Base-by-base conservation (phyloP, 2,329 filamentous ascomycete species). In the Cladosporium phlei region DNA sequence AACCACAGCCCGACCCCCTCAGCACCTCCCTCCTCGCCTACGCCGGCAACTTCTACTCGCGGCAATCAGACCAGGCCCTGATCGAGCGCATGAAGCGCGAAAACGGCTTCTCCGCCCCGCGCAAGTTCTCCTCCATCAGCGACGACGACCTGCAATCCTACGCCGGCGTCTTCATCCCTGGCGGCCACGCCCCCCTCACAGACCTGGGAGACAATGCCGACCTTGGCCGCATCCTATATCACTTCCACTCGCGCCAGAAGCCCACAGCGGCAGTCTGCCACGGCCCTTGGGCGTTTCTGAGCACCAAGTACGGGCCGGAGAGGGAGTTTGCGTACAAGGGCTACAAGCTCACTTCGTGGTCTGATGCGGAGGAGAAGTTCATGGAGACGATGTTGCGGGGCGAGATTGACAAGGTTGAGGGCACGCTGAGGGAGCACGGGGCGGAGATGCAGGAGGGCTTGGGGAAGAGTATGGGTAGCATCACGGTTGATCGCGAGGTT, bases 261-360 rank as follows among this genome's bases (percentile, higher is more conserved):
- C 69, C 71, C 0, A 73, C 71, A 0, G 69, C 69, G 1, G 66
- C 64, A 3, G 66, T 73, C n/a, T 73, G 71, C 29, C 70, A 74
- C 45, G 71, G 71, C 1, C 69, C 70, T 1, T 72, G 67, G 54
- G 71, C 69, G 1, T 63, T 73, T 28, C 47, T 74, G 11, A 68
- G 64, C 4, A 73, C 70, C 0, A 69, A 67, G 52, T 51, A 55
- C 12, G 66, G 62, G 0, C 37, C 37, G 2, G 58, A 59, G 38
- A 59, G 61, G 1, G 56, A 60, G 22, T 73, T 73, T 39, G 66
- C 63, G 19, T 74, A 73, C 48, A 66, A 69, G 32, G 70, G 69
- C 12, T 74, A 73, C 50, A 65, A 67, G 53, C 65, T 74, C 24
- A 73, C 69, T 1, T 64, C 62, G 28, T 73, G 69, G 64, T 69